A percentile compares a stretch with the other conserved stretches of the same genome.
Conservation (phyloP, 148 eudicot species). For the Fagopyrum esculentum region DNA sequence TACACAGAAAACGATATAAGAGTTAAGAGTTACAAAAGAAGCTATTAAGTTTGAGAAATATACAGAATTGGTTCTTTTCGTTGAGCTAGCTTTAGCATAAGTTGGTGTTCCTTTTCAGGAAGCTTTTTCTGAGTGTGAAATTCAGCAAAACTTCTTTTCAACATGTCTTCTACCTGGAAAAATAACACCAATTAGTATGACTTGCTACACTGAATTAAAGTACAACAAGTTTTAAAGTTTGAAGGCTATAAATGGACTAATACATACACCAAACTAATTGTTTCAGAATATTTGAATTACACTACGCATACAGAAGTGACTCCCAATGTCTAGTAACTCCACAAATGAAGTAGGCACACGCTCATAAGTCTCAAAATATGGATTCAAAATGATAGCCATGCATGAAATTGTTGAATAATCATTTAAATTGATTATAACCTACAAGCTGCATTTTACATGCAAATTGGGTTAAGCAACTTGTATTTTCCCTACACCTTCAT, state of each 20-base stretch:
- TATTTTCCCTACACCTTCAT: too few relatives aligned
- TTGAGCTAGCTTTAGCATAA: conserved; percentile 88
- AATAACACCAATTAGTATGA: conserved; percentile 10
- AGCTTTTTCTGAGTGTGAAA: conserved; percentile 97
- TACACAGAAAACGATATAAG: background rate
- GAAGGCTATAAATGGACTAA: background rate
- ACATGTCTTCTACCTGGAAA: conserved; percentile 94
- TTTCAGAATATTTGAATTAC: background rate
- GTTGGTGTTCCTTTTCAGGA: conserved; percentile 80
- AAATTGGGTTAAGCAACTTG: too few relatives aligned
- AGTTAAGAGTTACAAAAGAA: background rate
- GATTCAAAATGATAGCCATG: background rate
- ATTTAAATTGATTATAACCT: too few relatives aligned
- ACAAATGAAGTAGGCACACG: background rate
- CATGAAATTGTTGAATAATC: background rate
- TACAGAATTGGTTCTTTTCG: conserved; percentile 80
- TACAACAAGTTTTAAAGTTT: background rate
- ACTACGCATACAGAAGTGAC: background rate
- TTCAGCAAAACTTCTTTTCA: conserved; percentile 99
- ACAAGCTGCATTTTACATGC: too few relatives aligned
- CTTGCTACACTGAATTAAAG: background rate
- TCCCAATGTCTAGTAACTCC: background rate
- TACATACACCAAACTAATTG: background rate
- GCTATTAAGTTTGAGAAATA: conserved; percentile 17
- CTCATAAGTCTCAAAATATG: background rate